These are phyloP conservation scores for Barnettozyma salicaria DNA, from an alignment of 805 yeast species.

Conservation along the genomic window DNA sequence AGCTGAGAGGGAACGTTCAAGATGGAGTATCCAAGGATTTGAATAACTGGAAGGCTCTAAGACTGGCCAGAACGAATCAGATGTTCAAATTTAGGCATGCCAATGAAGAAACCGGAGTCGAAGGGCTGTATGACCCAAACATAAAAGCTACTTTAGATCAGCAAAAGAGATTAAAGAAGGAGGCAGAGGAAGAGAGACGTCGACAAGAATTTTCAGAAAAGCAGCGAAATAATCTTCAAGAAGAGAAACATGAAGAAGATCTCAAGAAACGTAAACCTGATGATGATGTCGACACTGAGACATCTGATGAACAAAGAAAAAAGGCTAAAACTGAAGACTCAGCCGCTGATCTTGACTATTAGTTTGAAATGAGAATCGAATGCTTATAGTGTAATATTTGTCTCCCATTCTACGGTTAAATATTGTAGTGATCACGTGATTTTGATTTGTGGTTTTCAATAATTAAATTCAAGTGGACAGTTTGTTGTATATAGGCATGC, in stretches of 20 bases:
- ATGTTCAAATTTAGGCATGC: slow-evolving; percentile 34
- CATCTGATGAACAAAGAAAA: slow-evolving; percentile 18
- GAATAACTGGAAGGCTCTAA: slow-evolving; percentile 38
- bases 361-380: not conserved
- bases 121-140: slow-evolving; percentile 32
- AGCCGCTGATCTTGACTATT: slow-evolving; percentile 18
- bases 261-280: slow-evolving; percentile 20
- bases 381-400: too few relatives aligned
- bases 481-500: too few relatives aligned
- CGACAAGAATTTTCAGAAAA: slow-evolving; percentile 7
- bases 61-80: slow-evolving; percentile 33
- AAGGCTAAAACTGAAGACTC: slow-evolving; percentile 7
- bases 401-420: too few relatives aligned
- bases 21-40: slow-evolving; percentile 17
- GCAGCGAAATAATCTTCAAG: slow-evolving; percentile 8
- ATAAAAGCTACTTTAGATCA: slow-evolving; percentile 16
- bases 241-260: slow-evolving; percentile 9
- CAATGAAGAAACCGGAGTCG: slow-evolving; percentile 31
- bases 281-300: too few relatives aligned
- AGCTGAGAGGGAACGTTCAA: slow-evolving; percentile 4
- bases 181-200: slow-evolving; percentile 15
- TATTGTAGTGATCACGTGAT: too few relatives aligned
- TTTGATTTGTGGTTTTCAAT: too few relatives aligned
- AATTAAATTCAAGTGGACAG: too few relatives aligned
- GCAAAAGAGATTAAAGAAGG: slow-evolving; percentile 12